phyloP scores from a whole-genome alignment of 192 early-diverging fungal species.

The Cladochytrium replicatum region DNA sequence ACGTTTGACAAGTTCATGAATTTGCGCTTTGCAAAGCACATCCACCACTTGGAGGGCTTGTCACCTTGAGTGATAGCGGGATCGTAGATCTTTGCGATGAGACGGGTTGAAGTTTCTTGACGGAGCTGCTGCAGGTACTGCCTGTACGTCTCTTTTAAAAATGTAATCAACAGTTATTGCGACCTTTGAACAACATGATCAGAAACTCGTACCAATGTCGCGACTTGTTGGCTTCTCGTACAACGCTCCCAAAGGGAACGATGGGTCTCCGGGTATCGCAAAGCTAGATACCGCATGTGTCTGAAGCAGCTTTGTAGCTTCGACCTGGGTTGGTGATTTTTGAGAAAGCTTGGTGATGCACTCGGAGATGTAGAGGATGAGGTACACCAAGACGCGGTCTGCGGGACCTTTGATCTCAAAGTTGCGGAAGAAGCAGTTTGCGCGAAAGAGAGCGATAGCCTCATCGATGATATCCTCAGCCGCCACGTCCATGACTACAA shows the following conservation, averaged over 20 bases:
- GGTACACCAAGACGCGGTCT: slow-evolving; percentile 92
- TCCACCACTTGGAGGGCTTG: slow-evolving; percentile 95
- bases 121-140: slow-evolving; percentile 86
- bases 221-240: slow-evolving; percentile 63
- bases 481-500: slow-evolving; percentile 12
- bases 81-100: slow-evolving; percentile 73
- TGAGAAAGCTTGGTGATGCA: slow-evolving; percentile 46
- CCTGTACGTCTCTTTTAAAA: slow-evolving; percentile 69
- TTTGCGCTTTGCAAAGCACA: slow-evolving; percentile 97
- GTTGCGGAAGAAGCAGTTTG: slow-evolving; percentile 97
- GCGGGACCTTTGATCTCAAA: slow-evolving; percentile 95
- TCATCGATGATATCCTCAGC: slow-evolving; percentile 89
- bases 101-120: slow-evolving; percentile 70
- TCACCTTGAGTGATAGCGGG: no score
- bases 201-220: slow-evolving; percentile 57
- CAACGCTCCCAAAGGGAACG: slow-evolving; percentile 87
- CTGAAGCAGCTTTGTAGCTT: slow-evolving; percentile 69
- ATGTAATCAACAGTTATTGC: background rate
- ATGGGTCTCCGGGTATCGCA: slow-evolving; percentile 82
- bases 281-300: slow-evolving; percentile 86
- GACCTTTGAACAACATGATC: slow-evolving; percentile 1
- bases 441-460: slow-evolving; percentile 84
- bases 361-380: slow-evolving; percentile 85
- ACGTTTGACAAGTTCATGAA: slow-evolving; percentile 82
- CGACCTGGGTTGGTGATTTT: slow-evolving; percentile 20